Evolutionary conservation across 192 early-diverging fungal genomes (phyloP).

Genomic region (Backusella mclennaniae): DNA sequence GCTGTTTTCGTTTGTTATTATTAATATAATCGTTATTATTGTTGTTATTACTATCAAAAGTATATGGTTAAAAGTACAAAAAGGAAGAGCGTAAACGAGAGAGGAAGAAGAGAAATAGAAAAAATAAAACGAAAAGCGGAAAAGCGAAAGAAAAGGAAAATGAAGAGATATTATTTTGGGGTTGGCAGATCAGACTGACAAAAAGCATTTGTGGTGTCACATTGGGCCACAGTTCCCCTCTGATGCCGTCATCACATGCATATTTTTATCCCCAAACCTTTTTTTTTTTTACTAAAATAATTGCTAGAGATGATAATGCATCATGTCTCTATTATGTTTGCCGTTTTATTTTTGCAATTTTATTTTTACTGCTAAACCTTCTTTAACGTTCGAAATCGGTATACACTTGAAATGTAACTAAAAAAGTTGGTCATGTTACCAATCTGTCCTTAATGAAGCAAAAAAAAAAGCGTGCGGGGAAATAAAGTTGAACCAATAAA

Average conservation of each 20-base stretch:
- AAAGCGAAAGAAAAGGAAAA: conserved; percentile 6
- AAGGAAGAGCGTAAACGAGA: not conserved
- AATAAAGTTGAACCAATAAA: conserved; percentile 3
- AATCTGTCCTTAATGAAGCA: not conserved
- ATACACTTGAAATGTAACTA: not conserved
- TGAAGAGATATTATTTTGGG: not conserved
- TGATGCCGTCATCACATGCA: conserved; percentile 7
- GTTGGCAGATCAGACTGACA: conserved; percentile 5
- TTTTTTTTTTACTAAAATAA: not conserved
- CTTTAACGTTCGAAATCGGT: not conserved
- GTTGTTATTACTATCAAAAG: not conserved
- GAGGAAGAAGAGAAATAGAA: not conserved
- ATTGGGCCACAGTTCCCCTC: not conserved
- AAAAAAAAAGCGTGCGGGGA: not conserved
- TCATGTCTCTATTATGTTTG: not conserved
- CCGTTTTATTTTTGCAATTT: not conserved
- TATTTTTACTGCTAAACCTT: not conserved
- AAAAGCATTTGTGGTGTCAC: not conserved
- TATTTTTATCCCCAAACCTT: not conserved
- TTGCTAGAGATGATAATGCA: not conserved
- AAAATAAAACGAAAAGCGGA: not conserved
- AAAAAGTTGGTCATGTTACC: not conserved
- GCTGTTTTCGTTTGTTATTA: not conserved
- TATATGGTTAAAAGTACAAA: not conserved
- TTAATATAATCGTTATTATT: not conserved